phyloP scores from a whole-genome alignment of 768 basidiomycete species.

The Daedaleopsis nitida region DNA sequence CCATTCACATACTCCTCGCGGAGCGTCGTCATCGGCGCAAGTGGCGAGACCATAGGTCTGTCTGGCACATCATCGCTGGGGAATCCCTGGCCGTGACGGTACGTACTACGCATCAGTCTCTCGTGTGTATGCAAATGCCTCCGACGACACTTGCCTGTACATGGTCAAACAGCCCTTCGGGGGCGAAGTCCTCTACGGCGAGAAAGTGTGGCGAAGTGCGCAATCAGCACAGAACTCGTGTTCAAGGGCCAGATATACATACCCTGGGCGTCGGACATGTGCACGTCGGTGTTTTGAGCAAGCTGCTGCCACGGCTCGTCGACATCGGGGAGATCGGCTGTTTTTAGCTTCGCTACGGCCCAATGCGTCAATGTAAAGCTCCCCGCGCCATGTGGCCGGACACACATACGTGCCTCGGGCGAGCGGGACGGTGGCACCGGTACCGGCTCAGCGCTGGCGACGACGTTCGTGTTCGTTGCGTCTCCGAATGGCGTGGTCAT shows the following conservation, averaged over 20 bases:
- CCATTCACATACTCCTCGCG: slow-evolving; percentile 69
- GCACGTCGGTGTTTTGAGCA: slow-evolving; percentile 3
- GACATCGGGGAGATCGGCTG: slow-evolving; percentile 28
- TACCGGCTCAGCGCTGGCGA: not conserved
- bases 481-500: slow-evolving; percentile 7
- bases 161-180: slow-evolving; percentile 17
- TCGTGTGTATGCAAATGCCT: not conserved
- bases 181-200: slow-evolving; percentile 14
- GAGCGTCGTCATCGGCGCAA: slow-evolving; percentile 54
- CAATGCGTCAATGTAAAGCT: slow-evolving; percentile 4
- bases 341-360: slow-evolving; percentile 25
- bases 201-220: not conserved
- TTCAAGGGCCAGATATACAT: not conserved
- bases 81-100: slow-evolving; percentile 31
- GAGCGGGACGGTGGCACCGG: slow-evolving; percentile 14
- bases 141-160: slow-evolving; percentile 6
- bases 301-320: slow-evolving; percentile 6
- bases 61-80: slow-evolving; percentile 40
- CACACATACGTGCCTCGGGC: slow-evolving; percentile 22
- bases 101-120: too few relatives aligned
- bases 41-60: slow-evolving; percentile 56
- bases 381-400: not conserved
- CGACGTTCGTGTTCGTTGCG: slow-evolving; percentile 5
- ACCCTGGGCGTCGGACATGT: slow-evolving; percentile 8
- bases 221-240: not conserved